Conservation (phyloP, 192 early-diverging fungal genomes). For the Rhizoclosmatium sp. region DNA sequence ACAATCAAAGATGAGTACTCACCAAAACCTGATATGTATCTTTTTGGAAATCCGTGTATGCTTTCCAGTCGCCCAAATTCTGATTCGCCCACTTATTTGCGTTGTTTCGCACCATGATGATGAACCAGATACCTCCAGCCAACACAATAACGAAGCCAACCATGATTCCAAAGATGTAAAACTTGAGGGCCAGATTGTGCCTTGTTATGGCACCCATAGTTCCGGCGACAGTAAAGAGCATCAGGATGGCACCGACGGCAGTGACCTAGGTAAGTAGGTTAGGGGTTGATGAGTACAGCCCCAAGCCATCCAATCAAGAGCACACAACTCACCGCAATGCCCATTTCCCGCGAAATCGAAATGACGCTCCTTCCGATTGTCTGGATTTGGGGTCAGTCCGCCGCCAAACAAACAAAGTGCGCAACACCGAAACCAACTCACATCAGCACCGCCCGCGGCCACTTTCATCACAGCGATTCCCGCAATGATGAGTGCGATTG, state of each 20-base stretch:
- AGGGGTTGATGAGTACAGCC: background rate
- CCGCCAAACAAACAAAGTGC: background rate
- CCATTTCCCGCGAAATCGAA: background rate
- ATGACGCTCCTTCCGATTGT: background rate
- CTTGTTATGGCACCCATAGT: slow-evolving; percentile 16
- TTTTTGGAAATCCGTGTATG: background rate
- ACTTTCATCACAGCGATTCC: slow-evolving; percentile 8
- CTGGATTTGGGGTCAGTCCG: background rate
- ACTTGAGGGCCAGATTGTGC: slow-evolving; percentile 17
- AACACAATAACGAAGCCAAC: background rate
- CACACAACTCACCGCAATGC: slow-evolving; percentile 1
- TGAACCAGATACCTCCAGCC: slow-evolving; percentile 19
- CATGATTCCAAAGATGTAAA: slow-evolving; percentile 10
- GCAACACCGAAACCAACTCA: background rate
- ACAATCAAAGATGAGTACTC: slow-evolving; percentile 7
- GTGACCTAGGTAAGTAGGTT: background rate
- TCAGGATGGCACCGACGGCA: slow-evolving; percentile 14
- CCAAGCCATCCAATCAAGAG: background rate
- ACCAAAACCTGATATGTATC: slow-evolving; percentile 25
- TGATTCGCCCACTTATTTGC: background rate
- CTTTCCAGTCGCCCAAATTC: background rate
- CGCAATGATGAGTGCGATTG: slow-evolving; percentile 9
- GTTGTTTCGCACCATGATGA: background rate
- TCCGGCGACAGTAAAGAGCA: background rate
- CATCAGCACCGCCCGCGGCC: background rate